phyloP scores from a whole-genome alignment of 108 stramenopile species.

The Fragilariopsis cylindrus region DNA sequence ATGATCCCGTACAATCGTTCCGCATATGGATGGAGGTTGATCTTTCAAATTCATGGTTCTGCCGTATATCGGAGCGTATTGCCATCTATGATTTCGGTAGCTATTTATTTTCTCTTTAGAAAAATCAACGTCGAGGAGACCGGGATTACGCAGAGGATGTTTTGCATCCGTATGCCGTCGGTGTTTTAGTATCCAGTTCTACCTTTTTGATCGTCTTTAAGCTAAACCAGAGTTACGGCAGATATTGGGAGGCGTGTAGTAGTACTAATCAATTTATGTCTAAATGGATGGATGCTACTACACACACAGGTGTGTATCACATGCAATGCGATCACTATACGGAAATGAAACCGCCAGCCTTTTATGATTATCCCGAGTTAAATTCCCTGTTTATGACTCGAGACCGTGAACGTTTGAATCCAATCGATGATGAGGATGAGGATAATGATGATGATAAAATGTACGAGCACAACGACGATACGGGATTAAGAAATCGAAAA shows the following conservation, averaged over 20 bases:
- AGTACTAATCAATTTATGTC: constrained; percentile 55
- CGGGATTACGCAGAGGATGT: constrained; percentile 4
- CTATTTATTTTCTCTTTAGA: constrained; percentile 41
- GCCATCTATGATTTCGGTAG: constrained; percentile 51
- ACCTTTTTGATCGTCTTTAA: constrained; percentile 74
- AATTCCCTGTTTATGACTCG: constrained; percentile 51
- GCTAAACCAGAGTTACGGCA: constrained; percentile 64
- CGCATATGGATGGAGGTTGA: constrained; percentile 55
- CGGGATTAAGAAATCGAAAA: constrained; percentile 8
- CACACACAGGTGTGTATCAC: constrained; percentile 57
- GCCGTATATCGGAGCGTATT: constrained; percentile 65
- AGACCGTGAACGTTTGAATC: constrained; percentile 54
- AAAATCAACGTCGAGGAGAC: neutral
- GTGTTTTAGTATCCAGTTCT: constrained; percentile 49
- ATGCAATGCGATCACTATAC: constrained; percentile 59
- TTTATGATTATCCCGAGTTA: constrained; percentile 63
- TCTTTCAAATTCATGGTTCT: constrained; percentile 69
- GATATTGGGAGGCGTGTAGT: constrained; percentile 72
- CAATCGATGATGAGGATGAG: neutral
- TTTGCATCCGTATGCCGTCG: constrained; percentile 76
- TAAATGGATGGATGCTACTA: constrained; percentile 76
- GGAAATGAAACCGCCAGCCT: constrained; percentile 62
- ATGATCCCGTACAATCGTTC: constrained; percentile 82
- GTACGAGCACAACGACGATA: neutral
- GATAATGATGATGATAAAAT: neutral